Evolutionary conservation across 1,284 basidiomycete genomes (phyloP).

Genomic region (Heterobasidion parviporum): DNA sequence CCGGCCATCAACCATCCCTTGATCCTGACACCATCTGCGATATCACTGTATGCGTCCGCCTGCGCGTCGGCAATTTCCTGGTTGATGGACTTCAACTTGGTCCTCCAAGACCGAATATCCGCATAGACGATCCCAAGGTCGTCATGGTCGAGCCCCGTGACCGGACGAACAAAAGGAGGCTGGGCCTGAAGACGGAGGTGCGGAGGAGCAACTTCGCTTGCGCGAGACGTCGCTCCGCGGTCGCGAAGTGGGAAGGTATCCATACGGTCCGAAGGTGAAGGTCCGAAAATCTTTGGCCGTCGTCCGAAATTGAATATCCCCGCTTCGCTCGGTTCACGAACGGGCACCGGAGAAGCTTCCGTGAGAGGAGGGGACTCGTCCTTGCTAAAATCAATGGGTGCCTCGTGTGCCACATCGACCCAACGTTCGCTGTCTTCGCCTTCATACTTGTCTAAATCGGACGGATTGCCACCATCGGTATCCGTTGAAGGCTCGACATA

Average conservation of each 20-base stretch:
- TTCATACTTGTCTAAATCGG: slow-evolving; percentile 14
- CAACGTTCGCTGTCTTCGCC: slow-evolving; percentile 27
- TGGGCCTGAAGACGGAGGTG: slow-evolving; percentile 61
- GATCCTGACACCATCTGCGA: slow-evolving; percentile 57
- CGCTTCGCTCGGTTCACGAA: neutral
- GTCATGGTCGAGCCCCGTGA: slow-evolving; percentile 58
- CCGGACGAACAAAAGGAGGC: slow-evolving; percentile 63
- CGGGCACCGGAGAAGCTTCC: neutral
- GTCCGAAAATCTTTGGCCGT: slow-evolving; percentile 14
- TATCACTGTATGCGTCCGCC: slow-evolving; percentile 54
- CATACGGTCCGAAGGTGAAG: slow-evolving; percentile 31
- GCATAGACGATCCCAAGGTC: slow-evolving; percentile 56
- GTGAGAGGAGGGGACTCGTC: slow-evolving; percentile 5
- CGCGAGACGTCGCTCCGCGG: slow-evolving; percentile 7
- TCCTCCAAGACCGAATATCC: slow-evolving; percentile 62
- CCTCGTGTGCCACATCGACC: slow-evolving; percentile 37
- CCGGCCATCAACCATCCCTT: slow-evolving; percentile 76
- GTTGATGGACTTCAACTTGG: slow-evolving; percentile 64
- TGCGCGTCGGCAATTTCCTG: slow-evolving; percentile 60
- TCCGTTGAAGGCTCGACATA: slow-evolving; percentile 32
- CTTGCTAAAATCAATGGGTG: slow-evolving; percentile 27
- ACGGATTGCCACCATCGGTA: slow-evolving; percentile 20
- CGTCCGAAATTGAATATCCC: slow-evolving; percentile 9
- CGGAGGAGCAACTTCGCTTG: slow-evolving; percentile 41
- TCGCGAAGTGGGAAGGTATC: slow-evolving; percentile 58